Evolutionary conservation across 768 basidiomycete genomes (phyloP).

Genomic region (Chalciporus sphaerocephalus): DNA sequence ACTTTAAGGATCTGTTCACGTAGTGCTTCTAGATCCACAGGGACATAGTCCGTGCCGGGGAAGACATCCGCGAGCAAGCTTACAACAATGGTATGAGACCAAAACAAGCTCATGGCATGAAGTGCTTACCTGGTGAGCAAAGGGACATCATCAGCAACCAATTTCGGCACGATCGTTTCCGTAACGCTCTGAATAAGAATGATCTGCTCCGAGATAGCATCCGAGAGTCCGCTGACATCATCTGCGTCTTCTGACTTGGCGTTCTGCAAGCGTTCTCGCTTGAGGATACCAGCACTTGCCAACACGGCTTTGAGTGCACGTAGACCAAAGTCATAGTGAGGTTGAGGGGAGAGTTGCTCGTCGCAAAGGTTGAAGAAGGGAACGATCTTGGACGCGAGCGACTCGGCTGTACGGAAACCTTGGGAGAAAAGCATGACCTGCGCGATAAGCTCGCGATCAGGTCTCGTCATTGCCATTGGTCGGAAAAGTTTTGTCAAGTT

Average conservation of each 20-base stretch:
- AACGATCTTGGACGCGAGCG: slow-evolving; percentile 95
- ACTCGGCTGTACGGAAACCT: slow-evolving; percentile 97
- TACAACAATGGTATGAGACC: not conserved
- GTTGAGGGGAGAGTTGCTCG: slow-evolving; percentile 94
- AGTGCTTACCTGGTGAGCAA: slow-evolving; percentile 75
- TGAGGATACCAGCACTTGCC: slow-evolving; percentile 94
- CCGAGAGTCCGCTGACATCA: slow-evolving; percentile 55
- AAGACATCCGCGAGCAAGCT: slow-evolving; percentile 96
- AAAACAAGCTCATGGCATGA: not conserved
- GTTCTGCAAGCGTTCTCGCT: slow-evolving; percentile 76
- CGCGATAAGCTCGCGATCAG: slow-evolving; percentile 96
- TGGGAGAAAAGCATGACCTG: slow-evolving; percentile 99
- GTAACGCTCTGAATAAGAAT: slow-evolving; percentile 98
- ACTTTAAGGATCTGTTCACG: slow-evolving; percentile 83
- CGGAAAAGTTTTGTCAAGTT: slow-evolving; percentile 91
- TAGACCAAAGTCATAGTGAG: slow-evolving; percentile 98
- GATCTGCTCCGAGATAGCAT: slow-evolving; percentile 82
- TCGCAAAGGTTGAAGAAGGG: slow-evolving; percentile 99
- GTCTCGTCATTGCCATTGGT: slow-evolving; percentile 98
- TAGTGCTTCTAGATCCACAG: slow-evolving; percentile 82
- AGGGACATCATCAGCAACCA: slow-evolving; percentile 96
- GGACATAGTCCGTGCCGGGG: slow-evolving; percentile 89
- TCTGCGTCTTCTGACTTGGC: slow-evolving; percentile 39
- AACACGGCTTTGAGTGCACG: slow-evolving; percentile 96
- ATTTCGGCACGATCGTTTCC: slow-evolving; percentile 96